These are phyloP conservation scores for Penicillium capsulatum DNA, from an alignment of 2,329 filamentous ascomycete genomes.

Conservation along the genomic window DNA sequence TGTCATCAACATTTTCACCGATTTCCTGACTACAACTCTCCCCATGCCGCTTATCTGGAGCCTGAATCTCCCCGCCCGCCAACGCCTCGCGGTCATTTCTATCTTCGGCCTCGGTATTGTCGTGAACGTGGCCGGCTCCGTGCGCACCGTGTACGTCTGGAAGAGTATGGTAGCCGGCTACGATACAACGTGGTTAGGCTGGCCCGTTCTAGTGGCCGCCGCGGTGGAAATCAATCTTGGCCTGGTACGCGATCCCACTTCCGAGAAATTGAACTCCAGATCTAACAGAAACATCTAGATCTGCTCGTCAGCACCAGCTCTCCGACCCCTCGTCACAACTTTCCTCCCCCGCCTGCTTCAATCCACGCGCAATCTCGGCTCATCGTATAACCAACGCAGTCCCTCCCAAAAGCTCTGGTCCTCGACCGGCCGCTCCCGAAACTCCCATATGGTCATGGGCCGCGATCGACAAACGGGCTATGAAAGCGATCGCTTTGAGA, in stretches of 20 bases:
- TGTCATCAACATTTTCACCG: constrained; percentile 38
- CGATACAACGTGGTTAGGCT: constrained; percentile 35
- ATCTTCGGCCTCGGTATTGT: too few species aligned
- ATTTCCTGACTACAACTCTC: constrained; percentile 34
- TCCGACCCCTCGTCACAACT: too few species aligned
- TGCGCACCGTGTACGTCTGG: constrained; percentile 36
- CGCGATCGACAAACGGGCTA: too few species aligned
- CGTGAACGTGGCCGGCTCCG: constrained; percentile 36
- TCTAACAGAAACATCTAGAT: constrained; percentile 23
- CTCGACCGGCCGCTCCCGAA: constrained; percentile 22
- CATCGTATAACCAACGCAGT: constrained; percentile 18
- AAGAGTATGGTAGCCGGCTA: constrained; percentile 31
- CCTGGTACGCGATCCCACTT: too few species aligned
- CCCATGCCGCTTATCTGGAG: too few species aligned
- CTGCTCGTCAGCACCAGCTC: constrained; percentile 36
- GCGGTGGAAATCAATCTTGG: constrained; percentile 35
- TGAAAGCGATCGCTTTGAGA: constrained; percentile 26
- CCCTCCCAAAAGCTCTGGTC: constrained; percentile 21
- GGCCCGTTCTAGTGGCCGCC: constrained; percentile 31
- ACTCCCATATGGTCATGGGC: constrained; percentile 19
- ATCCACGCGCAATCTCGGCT: too few species aligned
- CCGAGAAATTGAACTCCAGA: too few species aligned
- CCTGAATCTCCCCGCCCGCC: too few species aligned
- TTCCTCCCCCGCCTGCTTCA: too few species aligned
- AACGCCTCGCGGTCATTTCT: too few species aligned